Conservation (phyloP, 2,329 filamentous ascomycete species). For the Fusarium penzigii region DNA sequence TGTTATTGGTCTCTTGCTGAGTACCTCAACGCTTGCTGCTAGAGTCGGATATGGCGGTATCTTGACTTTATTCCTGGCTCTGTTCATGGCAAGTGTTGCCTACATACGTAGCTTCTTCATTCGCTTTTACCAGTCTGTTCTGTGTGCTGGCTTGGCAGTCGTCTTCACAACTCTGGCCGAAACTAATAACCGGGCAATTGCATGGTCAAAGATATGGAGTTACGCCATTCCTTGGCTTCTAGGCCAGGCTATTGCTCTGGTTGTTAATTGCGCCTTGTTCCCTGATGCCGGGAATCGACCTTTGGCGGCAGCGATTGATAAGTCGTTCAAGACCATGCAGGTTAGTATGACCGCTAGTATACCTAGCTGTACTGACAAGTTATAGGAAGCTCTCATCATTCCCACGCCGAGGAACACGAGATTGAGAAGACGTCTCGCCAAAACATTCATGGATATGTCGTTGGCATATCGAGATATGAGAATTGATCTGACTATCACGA, state of each 20-base stretch:
- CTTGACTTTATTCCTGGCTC: slow-evolving; percentile 54
- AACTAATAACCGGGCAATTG: slow-evolving; percentile 41
- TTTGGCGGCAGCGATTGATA: slow-evolving; percentile 49
- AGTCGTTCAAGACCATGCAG: slow-evolving; percentile 49
- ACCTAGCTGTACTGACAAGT: neutral
- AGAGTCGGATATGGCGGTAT: slow-evolving; percentile 54
- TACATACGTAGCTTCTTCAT: slow-evolving; percentile 57
- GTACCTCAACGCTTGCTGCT: slow-evolving; percentile 49
- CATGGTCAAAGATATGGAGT: slow-evolving; percentile 51
- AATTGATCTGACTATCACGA: slow-evolving; percentile 57
- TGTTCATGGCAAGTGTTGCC: slow-evolving; percentile 54
- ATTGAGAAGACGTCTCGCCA: slow-evolving; percentile 46
- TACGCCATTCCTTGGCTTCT: slow-evolving; percentile 58
- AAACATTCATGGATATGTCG: slow-evolving; percentile 57
- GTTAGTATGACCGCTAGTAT: slow-evolving; percentile 27
- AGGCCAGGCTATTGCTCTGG: slow-evolving; percentile 54
- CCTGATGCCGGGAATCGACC: slow-evolving; percentile 58
- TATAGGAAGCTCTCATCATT: slow-evolving; percentile 35
- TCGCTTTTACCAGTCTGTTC: slow-evolving; percentile 55
- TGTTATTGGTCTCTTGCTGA: slow-evolving; percentile 53
- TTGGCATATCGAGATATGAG: slow-evolving; percentile 57
- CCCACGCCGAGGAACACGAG: slow-evolving; percentile 32
- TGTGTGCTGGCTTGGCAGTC: slow-evolving; percentile 57
- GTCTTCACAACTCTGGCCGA: slow-evolving; percentile 55
- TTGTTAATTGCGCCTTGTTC: slow-evolving; percentile 49